Evolutionary conservation across 768 basidiomycete species (phyloP), one percentile per base, ranked within the genome.

Genomic region (Termitomyces sp.): DNA sequence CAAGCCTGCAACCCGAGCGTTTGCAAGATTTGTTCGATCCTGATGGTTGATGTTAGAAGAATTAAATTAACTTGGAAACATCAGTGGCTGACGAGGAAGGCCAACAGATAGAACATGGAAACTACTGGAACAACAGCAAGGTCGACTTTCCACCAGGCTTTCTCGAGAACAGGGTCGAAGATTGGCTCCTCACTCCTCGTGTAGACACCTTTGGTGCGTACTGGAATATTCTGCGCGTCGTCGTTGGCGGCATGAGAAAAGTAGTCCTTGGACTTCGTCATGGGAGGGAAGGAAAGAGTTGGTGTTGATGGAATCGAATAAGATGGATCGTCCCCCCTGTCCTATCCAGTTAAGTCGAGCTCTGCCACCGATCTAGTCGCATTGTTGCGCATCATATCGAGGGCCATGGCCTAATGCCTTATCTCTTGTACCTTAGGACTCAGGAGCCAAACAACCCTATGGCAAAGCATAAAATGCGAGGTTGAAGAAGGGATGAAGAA

Each of bases 281-380:
- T 81, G 3, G 89, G 88, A 11, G 82, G 72, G 69, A 91, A 91
- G 61, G n/a, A 28, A 41, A 41, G 25, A 27, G 11, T n/a, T n/a
- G n/a, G n/a, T n/a, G n/a, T n/a, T n/a, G n/a, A n/a, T n/a, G n/a
- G n/a, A n/a, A n/a, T n/a, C n/a, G n/a, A n/a, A n/a, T n/a, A n/a
- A n/a, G n/a, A n/a, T n/a, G n/a, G n/a, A n/a, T n/a, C n/a, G n/a
- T n/a, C n/a, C n/a, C n/a, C n/a, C n/a, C n/a, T n/a, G n/a, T n/a
- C n/a, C n/a, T n/a, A n/a, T n/a, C n/a, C n/a, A n/a, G n/a, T n/a
- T n/a, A n/a, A n/a, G n/a, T n/a, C n/a, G n/a, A n/a, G n/a, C n/a
- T n/a, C n/a, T n/a, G n/a, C n/a, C n/a, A n/a, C 9, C 17, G 17
- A 16, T 30, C 21, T 8, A 21, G 41, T 42, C 41, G 21, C 11